A percentile compares a stretch with the other conserved stretches of the same genome.
Conservation (phyloP, 495 filamentous ascomycete genomes). For the Annulohypoxylon maeteangense region DNA sequence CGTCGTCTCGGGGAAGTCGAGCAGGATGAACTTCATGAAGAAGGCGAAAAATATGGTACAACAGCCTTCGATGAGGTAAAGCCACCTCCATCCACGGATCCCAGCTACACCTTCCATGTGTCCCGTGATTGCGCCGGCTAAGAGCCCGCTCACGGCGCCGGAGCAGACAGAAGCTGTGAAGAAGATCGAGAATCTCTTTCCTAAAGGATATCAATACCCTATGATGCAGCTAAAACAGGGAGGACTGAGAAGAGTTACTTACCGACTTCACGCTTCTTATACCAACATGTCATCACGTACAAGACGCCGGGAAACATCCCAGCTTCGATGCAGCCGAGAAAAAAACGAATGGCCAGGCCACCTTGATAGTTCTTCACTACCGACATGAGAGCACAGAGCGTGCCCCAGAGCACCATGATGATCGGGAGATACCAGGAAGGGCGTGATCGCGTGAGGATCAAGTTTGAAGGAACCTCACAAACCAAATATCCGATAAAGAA, state of each 20-base stretch:
- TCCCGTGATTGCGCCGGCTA: constrained; percentile 57
- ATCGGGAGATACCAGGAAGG: constrained; percentile 38
- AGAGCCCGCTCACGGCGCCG: constrained; percentile 61
- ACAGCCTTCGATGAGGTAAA: constrained; percentile 66
- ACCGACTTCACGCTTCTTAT: constrained; percentile 62
- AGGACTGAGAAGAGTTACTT: background rate
- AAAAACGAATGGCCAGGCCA: constrained; percentile 62
- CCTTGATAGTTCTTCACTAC: constrained; percentile 56
- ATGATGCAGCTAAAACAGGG: too few species aligned
- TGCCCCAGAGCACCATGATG: too few species aligned
- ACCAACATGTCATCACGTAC: constrained; percentile 63
- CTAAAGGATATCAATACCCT: background rate
- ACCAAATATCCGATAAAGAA: constrained; percentile 62
- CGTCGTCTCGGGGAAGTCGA: constrained; percentile 57
- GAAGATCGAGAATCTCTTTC: constrained; percentile 61
- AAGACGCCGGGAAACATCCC: constrained; percentile 65
- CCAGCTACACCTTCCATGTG: constrained; percentile 52
- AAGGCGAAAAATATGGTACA: constrained; percentile 61
- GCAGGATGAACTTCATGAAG: constrained; percentile 64
- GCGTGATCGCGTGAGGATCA: constrained; percentile 53
- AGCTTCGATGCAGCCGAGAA: constrained; percentile 66
- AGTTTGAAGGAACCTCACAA: constrained; percentile 59
- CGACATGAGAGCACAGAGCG: constrained; percentile 49
- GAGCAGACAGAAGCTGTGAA: constrained; percentile 61
- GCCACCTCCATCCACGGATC: constrained; percentile 60